Conservation (phyloP, 1,284 basidiomycete species). For the Phylloboletellus chloephorus region DNA sequence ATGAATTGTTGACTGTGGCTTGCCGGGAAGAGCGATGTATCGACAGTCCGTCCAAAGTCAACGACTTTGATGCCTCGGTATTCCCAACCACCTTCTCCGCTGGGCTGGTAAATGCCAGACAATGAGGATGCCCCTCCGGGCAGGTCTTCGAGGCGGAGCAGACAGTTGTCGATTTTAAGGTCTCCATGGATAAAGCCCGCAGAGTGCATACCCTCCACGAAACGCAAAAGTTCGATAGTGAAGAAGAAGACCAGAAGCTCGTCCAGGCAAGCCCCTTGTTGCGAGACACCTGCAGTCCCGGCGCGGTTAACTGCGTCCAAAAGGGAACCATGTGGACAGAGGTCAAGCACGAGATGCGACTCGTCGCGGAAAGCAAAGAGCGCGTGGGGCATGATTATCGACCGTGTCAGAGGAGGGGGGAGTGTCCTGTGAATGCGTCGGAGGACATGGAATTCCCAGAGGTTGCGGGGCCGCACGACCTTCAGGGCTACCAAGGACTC, state of each 20-base stretch:
- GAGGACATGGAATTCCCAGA: slow-evolving; percentile 94
- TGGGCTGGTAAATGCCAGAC: slow-evolving; percentile 69
- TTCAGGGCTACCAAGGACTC: slow-evolving; percentile 81
- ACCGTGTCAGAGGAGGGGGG: slow-evolving; percentile 48
- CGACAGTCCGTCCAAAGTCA: slow-evolving; percentile 94
- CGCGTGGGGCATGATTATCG: slow-evolving; percentile 69
- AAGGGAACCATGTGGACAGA: slow-evolving; percentile 88
- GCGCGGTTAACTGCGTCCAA: slow-evolving; percentile 92
- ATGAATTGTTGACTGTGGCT: slow-evolving; percentile 66
- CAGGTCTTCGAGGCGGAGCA: slow-evolving; percentile 83
- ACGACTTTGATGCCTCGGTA: slow-evolving; percentile 89
- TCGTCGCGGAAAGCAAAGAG: slow-evolving; percentile 86
- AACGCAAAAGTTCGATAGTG: slow-evolving; percentile 80
- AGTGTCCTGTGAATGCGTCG: slow-evolving; percentile 71
- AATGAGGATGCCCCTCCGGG: slow-evolving; percentile 67
- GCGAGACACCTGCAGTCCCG: slow-evolving; percentile 57
- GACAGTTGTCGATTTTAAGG: slow-evolving; percentile 98
- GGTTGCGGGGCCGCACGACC: slow-evolving; percentile 81
- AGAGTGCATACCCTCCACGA: slow-evolving; percentile 79
- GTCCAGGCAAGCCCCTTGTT: slow-evolving; percentile 81
- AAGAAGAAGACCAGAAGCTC: slow-evolving; percentile 97
- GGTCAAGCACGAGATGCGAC: slow-evolving; percentile 85
- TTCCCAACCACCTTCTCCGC: slow-evolving; percentile 80
- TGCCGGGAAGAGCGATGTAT: slow-evolving; percentile 73
- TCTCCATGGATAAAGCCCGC: slow-evolving; percentile 93